Evolutionary conservation across 345 rosid genomes (phyloP), one percentile per base, ranked within the genome.

Genomic region (Nephelium lappaceum): DNA sequence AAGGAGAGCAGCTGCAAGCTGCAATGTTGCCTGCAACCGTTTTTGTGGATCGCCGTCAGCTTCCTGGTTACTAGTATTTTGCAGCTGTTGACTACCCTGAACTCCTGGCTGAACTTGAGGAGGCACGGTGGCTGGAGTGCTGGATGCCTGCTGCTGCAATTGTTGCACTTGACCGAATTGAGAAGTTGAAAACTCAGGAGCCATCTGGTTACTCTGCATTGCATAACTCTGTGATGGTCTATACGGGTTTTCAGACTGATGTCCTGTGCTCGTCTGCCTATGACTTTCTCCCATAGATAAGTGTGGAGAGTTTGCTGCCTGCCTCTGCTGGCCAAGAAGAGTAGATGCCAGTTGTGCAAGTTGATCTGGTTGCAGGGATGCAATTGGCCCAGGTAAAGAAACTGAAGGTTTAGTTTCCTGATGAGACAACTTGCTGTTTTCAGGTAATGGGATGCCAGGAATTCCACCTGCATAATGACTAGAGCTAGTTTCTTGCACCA

Each of bases 1-100:
- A 83, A 95, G 98, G 83, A 95, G 97, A 64, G 97, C 91, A 63
- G 97, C 99, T 55, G 99, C 98, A 14, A 95, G 90, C 81, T 93
- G 94, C 67, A 95, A 85, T 55, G 99, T 95, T 65, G 97, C 99
- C 82, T 95, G 95, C 72, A 92, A 86, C 41, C 98, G 95, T 78
- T 93, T 90, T 83, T 95, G 95, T 3, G 98, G 97, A 85, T 92
- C 94, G 49, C 78, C 89, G 49, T 94, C 98, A 3, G 80, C 88
- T 61, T 86, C 93, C 71, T 85, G 89, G 16, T 69, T 41, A 58
- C 82, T 80, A n/a, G 77, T 62, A 78, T 70, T 83, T 71, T 86
- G 88, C 60, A 69, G 75, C 71, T 73, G 88, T 75, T 83, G 91
- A 81, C 67, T 74, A 25, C 84, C 84, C 75, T 74, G 80, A 12